phyloP scores from a whole-genome alignment of 2,329 filamentous ascomycete species.

The Myriangium duriaei region DNA sequence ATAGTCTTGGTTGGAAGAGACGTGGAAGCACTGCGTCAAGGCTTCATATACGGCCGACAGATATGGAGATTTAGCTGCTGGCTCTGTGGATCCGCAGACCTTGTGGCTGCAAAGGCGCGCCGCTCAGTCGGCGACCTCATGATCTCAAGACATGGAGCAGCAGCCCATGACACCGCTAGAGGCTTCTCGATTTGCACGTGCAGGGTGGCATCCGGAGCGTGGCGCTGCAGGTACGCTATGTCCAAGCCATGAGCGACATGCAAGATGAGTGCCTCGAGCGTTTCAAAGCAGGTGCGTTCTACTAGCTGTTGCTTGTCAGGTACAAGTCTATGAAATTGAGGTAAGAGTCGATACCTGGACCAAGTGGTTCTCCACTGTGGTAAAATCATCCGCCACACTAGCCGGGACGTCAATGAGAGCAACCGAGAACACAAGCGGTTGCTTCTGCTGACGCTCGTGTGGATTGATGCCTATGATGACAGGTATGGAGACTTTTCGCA shows the following conservation, averaged over 20 bases:
- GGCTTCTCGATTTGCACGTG: constrained; percentile 58
- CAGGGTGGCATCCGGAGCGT: constrained; percentile 37
- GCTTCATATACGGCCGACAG: too few species aligned
- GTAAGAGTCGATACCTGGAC: constrained; percentile 20
- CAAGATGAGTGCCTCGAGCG: constrained; percentile 37
- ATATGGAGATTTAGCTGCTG: too few species aligned
- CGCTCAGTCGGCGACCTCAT: constrained; percentile 12
- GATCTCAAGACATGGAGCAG: constrained; percentile 56
- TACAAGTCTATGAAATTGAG: too few species aligned
- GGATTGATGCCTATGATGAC: constrained; percentile 60
- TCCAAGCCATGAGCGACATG: constrained; percentile 28
- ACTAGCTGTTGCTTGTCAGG: too few species aligned
- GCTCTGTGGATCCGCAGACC: too few species aligned
- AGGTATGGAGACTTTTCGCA: constrained; percentile 50
- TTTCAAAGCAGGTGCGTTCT: constrained; percentile 32
- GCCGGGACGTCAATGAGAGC: constrained; percentile 43
- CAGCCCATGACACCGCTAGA: constrained; percentile 58
- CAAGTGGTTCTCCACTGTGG: constrained; percentile 45
- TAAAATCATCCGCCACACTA: constrained; percentile 37
- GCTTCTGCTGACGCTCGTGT: constrained; percentile 54
- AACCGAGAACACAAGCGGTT: constrained; percentile 52
- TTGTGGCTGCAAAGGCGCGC: too few species aligned
- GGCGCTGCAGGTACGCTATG: constrained; percentile 20
- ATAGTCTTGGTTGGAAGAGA: too few species aligned
- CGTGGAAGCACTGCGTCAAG: too few species aligned